phyloP scores from a whole-genome alignment of 1,284 basidiomycete genomes.

The Bjerkandera adusta region DNA sequence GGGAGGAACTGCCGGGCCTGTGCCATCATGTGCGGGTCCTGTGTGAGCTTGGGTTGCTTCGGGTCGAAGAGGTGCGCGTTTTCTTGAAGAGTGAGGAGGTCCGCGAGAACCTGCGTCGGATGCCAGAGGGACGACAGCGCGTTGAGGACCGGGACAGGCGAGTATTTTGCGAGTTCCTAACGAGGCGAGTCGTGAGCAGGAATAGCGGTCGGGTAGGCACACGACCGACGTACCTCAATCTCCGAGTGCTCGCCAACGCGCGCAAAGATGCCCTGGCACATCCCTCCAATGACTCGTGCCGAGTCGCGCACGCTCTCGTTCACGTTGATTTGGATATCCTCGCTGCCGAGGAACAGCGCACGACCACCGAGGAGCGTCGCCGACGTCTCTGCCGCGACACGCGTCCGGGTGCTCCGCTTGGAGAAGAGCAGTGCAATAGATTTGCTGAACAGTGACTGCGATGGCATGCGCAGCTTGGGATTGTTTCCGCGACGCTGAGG shows the following conservation, averaged over 20 bases:
- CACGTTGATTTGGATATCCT: constrained; percentile 95
- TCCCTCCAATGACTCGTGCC: constrained; percentile 85
- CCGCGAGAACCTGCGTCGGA: constrained; percentile 94
- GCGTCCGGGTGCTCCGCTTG: constrained; percentile 92
- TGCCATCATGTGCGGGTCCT: background rate
- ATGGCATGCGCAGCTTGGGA: constrained; percentile 50
- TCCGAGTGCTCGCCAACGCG: constrained; percentile 91
- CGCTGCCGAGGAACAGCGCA: constrained; percentile 88
- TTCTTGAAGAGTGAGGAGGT: constrained; percentile 89
- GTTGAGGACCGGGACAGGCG: constrained; percentile 92
- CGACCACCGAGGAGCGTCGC: constrained; percentile 78
- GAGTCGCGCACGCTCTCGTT: constrained; percentile 90
- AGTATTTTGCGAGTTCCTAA: constrained; percentile 86
- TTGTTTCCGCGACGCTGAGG: constrained; percentile 30
- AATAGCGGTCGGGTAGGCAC: background rate
- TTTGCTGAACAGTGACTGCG: constrained; percentile 75
- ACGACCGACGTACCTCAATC: constrained; percentile 68
- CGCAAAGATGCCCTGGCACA: constrained; percentile 98
- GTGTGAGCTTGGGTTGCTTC: constrained; percentile 1
- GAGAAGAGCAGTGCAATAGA: constrained; percentile 89
- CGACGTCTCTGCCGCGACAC: constrained; percentile 86
- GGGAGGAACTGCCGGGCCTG: constrained; percentile 22
- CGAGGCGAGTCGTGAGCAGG: background rate
- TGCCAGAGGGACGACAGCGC: constrained; percentile 96
- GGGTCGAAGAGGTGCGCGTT: constrained; percentile 51